A percentile compares a stretch with the other conserved stretches of the same genome.
Conservation (phyloP, 441 rosid species). For the Croton setiger region DNA sequence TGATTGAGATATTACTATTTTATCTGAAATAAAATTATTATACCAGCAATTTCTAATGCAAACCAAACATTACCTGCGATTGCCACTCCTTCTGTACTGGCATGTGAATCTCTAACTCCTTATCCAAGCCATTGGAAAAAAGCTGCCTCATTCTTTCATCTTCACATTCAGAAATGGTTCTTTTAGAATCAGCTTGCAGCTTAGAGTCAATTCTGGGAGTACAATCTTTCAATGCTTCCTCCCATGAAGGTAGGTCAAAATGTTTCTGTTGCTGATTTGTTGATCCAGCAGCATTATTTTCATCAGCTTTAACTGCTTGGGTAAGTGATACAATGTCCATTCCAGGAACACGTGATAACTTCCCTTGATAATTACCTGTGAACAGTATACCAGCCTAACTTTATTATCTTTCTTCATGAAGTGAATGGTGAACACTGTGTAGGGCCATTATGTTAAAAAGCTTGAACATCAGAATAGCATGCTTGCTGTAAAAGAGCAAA, state of each 20-base stretch:
- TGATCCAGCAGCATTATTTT: slow-evolving; percentile 33
- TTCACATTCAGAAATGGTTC: slow-evolving; percentile 36
- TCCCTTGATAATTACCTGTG: slow-evolving; percentile 49
- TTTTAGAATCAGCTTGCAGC: slow-evolving; percentile 32
- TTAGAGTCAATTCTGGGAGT: slow-evolving; percentile 39
- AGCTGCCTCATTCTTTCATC: slow-evolving; percentile 44
- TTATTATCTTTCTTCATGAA: slow-evolving; percentile 10
- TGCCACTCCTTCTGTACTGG: slow-evolving; percentile 46
- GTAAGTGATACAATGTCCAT: slow-evolving; percentile 33
- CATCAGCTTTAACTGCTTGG: slow-evolving; percentile 37
- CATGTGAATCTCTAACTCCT: slow-evolving; percentile 43
- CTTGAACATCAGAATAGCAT: slow-evolving; percentile 3
- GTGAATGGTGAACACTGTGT: neutral
- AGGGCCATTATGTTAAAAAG: slow-evolving; percentile 1
- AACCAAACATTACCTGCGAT: slow-evolving; percentile 32
- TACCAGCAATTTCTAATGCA: neutral
- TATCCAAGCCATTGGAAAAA: slow-evolving; percentile 33
- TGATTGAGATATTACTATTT: slow-evolving; percentile 10
- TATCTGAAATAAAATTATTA: slow-evolving; percentile 3
- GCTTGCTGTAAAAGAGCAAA: slow-evolving; percentile 19
- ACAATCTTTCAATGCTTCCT: slow-evolving; percentile 45
- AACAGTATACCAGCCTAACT: slow-evolving; percentile 19
- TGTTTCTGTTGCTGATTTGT: slow-evolving; percentile 43
- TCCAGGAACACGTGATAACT: slow-evolving; percentile 35
- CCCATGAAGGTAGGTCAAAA: slow-evolving; percentile 62